These are phyloP conservation scores for Debaryomyces sp. DNA, from an alignment of 1,139 yeast species.

Conservation along the genomic window DNA sequence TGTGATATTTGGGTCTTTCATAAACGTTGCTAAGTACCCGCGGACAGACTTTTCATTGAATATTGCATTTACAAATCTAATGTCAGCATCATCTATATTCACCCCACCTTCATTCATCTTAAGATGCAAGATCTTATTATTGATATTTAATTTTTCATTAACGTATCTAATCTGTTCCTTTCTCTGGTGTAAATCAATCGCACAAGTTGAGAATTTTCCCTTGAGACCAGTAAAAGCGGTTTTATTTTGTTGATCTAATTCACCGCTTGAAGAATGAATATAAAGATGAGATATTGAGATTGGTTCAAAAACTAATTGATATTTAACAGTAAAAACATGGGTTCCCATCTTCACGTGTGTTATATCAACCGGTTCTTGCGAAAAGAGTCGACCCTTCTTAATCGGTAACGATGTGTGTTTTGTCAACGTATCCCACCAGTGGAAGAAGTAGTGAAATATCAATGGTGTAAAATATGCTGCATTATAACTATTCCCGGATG, in stretches of 20 bases:
- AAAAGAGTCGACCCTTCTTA: slow-evolving; percentile 69
- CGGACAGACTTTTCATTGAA: slow-evolving; percentile 60
- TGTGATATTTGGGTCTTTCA: slow-evolving; percentile 29
- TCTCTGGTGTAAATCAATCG: slow-evolving; percentile 81
- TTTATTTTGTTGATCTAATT: slow-evolving; percentile 44
- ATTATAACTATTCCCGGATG: slow-evolving; percentile 53
- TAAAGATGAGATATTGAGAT: slow-evolving; percentile 73
- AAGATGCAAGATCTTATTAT: slow-evolving; percentile 58
- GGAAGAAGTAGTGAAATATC: slow-evolving; percentile 65
- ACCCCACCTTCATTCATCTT: slow-evolving; percentile 79
- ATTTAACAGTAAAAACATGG: slow-evolving; percentile 79
- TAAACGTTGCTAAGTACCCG: slow-evolving; percentile 49
- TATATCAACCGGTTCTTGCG: slow-evolving; percentile 26
- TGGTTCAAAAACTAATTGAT: slow-evolving; percentile 73
- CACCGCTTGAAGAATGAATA: slow-evolving; percentile 54
- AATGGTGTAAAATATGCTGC: slow-evolving; percentile 77
- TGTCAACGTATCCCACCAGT: slow-evolving; percentile 84
- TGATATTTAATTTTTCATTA: slow-evolving; percentile 58
- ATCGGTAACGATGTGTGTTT: slow-evolving; percentile 75
- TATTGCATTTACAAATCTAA: slow-evolving; percentile 68
- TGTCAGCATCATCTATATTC: slow-evolving; percentile 69
- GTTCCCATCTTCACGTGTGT: slow-evolving; percentile 67
- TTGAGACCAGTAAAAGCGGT: slow-evolving; percentile 79
- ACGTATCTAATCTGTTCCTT: slow-evolving; percentile 66
- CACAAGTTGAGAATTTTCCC: slow-evolving; percentile 64